Conservation (phyloP, 164 flowering plant species). For the Buxus sempervirens region DNA sequence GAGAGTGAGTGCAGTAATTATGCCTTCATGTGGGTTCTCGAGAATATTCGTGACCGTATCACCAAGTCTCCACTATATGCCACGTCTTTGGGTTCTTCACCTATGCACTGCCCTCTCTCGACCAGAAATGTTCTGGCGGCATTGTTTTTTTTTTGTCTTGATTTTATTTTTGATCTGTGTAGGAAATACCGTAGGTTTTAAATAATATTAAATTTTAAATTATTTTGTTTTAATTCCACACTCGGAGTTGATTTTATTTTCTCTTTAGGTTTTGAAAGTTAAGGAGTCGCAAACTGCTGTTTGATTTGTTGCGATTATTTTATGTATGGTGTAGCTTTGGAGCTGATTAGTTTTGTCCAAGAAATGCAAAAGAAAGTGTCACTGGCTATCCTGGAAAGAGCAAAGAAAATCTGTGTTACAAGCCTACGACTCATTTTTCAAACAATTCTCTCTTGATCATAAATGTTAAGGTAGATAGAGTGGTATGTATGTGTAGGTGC, state of each 20-base stretch:
- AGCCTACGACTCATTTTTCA: conserved; percentile 29
- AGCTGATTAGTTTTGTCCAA: conserved; percentile 35
- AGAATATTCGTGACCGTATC: conserved; percentile 33
- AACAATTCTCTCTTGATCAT: neutral
- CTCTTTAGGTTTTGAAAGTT: neutral
- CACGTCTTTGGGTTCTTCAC: conserved; percentile 36
- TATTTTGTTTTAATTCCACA: no score
- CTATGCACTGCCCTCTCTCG: conserved; percentile 19
- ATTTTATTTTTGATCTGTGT: no score
- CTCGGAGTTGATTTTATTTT: neutral
- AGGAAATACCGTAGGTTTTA: no score
- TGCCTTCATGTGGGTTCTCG: conserved; percentile 64
- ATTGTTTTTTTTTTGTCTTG: neutral
- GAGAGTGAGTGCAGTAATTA: conserved; percentile 71
- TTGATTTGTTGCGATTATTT: neutral
- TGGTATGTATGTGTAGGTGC: no score
- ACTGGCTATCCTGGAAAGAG: conserved; percentile 41
- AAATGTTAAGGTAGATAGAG: neutral
- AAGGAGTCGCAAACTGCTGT: neutral
- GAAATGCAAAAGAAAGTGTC: conserved; percentile 42
- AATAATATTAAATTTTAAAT: no score
- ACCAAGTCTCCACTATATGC: conserved; percentile 32
- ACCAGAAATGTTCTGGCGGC: neutral
- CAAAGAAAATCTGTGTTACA: conserved; percentile 44
- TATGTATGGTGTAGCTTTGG: conserved; percentile 33